Base-by-base conservation (phyloP, 345 rosid species). In the Acer campestre region DNA sequence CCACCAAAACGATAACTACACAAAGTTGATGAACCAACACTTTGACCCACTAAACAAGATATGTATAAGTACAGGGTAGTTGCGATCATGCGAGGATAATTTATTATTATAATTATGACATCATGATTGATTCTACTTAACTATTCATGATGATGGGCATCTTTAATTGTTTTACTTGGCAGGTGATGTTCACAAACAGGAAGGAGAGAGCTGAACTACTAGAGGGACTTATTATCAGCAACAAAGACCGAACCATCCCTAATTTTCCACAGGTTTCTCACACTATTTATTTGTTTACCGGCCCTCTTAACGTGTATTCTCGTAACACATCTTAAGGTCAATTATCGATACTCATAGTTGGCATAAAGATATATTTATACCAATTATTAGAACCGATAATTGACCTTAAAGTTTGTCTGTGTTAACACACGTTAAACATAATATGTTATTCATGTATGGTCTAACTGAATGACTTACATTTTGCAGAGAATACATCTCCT, bases 131-230 rank as follows among this genome's bases (percentile, higher is more conserved):
- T 31, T 31, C 35, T 31, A 31, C 3, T 31, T 31, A 31, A 31
- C 35, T 31, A 14, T 51, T 42, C 44, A 40, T 40, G 7, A 16
- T 4, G n/a, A 14, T 58, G 12, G 20, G 25, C 62, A 6, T 6
- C 22, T 18, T n/a, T 40, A 17, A 17, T 61, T 61, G 2, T 2
- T 1, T 44, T 13, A 10, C 10, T 20, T 35, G 44, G 61, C 90
- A 95, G 99, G 96, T 88, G 61, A 92, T 93, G 98, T 92, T 92
- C 85, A 81, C 86, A 55, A 91, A 95, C 90, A 87, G 97, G 77
- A 88, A 91, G 79, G 97, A 93, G 89, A 90, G 97, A 78, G 88
- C 87, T 40, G 94, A 95, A 75, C 90, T 95, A 29, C 80, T 95
- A 56, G 95, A 95, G 63, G 94, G 83, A 46, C 81, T 89, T 71